phyloP scores from a whole-genome alignment of 2,329 filamentous ascomycete genomes.

The Hymenoscyphus repandus region DNA sequence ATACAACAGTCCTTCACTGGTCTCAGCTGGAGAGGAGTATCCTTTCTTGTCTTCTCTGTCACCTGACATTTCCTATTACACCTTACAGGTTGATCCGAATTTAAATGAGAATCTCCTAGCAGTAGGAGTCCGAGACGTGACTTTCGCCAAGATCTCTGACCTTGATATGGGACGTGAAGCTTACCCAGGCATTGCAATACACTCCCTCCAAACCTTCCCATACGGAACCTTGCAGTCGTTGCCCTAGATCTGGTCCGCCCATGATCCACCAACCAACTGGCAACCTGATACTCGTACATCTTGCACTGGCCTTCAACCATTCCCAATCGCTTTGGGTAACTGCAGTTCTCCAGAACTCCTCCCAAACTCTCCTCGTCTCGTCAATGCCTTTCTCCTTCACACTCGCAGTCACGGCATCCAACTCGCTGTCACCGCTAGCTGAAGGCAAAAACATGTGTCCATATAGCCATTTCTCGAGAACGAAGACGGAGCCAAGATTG shows the following conservation, averaged over 20 bases:
- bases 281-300: slow-evolving; percentile 52
- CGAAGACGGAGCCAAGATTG: slow-evolving; percentile 54
- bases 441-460: slow-evolving; percentile 42
- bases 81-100: too few relatives aligned
- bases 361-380: slow-evolving; percentile 43
- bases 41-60: too few relatives aligned
- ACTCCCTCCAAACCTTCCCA: slow-evolving; percentile 43
- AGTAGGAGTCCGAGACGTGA: too few relatives aligned
- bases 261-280: slow-evolving; percentile 57
- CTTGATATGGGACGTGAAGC: background rate
- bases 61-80: too few relatives aligned
- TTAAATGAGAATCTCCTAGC: too few relatives aligned
- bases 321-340: slow-evolving; percentile 45
- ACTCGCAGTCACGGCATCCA: slow-evolving; percentile 43
- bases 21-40: too few relatives aligned
- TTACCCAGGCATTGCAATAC: slow-evolving; percentile 48
- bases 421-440: slow-evolving; percentile 40
- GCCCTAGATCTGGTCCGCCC: slow-evolving; percentile 32
- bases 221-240: slow-evolving; percentile 44
- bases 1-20: background rate
- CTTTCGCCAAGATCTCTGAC: too few relatives aligned
- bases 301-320: slow-evolving; percentile 47
- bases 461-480: slow-evolving; percentile 55
- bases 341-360: slow-evolving; percentile 47
- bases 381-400: slow-evolving; percentile 42